Evolutionary conservation across 225 moss, liverwort and hornwort species (phyloP).

Genomic region (Polytrichum commune): DNA sequence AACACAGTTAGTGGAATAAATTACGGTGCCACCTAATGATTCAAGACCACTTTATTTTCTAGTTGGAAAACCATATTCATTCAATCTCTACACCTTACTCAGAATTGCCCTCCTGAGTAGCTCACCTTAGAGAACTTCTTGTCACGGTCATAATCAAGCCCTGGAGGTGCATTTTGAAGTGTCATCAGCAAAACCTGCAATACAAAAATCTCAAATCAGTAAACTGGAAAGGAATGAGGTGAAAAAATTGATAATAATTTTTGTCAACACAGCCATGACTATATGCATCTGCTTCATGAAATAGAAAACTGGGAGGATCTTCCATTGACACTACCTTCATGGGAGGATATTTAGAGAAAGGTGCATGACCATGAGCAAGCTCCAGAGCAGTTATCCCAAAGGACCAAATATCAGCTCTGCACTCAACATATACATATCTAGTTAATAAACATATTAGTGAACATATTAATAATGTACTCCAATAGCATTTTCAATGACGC

Average conservation of each 20-base stretch:
- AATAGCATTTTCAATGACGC: too few species aligned
- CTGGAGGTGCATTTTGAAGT: slow-evolving; percentile 97
- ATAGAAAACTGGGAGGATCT: not conserved
- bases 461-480: too few species aligned
- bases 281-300: too few species aligned
- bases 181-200: slow-evolving; percentile 84
- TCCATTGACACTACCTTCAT: slow-evolving; percentile 64
- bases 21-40: too few species aligned
- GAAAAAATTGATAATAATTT: too few species aligned
- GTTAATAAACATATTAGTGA: too few species aligned
- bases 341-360: slow-evolving; percentile 93
- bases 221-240: slow-evolving; percentile 2
- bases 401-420: slow-evolving; percentile 94
- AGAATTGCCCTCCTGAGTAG: not conserved
- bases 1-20: too few species aligned
- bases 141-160: slow-evolving; percentile 85
- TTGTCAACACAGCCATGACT: too few species aligned
- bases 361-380: slow-evolving; percentile 98
- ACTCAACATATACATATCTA: not conserved
- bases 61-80: not conserved
- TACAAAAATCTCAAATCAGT: not conserved
- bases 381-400: slow-evolving; percentile 98
- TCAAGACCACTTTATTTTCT: too few species aligned
- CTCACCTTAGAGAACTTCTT: slow-evolving; percentile 80
- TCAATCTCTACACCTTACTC: not conserved